Evolutionary conservation across 345 rosid genomes (phyloP), one percentile per base, ranked within the genome.

Genomic region (Iberis pinnata): DNA sequence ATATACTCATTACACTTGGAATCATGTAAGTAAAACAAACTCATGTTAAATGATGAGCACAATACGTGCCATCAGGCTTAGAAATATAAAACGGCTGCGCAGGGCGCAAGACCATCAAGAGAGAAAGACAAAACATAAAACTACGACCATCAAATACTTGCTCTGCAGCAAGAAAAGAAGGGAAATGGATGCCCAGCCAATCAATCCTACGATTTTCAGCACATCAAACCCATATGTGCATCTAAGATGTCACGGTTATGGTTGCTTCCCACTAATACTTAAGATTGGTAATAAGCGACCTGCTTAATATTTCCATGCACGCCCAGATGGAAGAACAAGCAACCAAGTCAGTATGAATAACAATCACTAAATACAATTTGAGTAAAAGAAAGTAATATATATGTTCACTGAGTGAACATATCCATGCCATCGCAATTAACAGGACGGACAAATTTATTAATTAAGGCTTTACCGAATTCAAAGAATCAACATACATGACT

Each of bases 351-450:
- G 10, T 17, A 45, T 57, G 44, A 45, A 58, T 20, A 24, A 25
- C 52, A 43, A 13, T 14, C 20, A 35, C 33, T 46, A 25, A 14
- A 46, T 37, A 46, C 20, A 12, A 9, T 24, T 22, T n/a, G 24
- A 20, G n/a, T 57, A 57, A 45, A 32, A 43, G 50, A 57, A 58
- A 45, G 45, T 8, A 58, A 36, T 35, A 36, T 10, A 46, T 6
- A 25, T 10, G 25, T 26, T 36, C 46, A 37, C 8, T 31, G 32
- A 19, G 25, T 20, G 43, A 57, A 50, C n/a, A n/a, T n/a, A n/a
- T n/a, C n/a, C n/a, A n/a, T n/a, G n/a, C n/a, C n/a, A n/a, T n/a
- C n/a, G n/a, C n/a, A n/a, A n/a, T n/a, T n/a, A n/a, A n/a, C n/a
- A n/a, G n/a, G n/a, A n/a, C n/a, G n/a, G n/a, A n/a, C n/a, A n/a